A percentile compares a stretch with the other conserved stretches of the same genome.
phyloP scores from a whole-genome alignment of 345 rosid genomes.

The Hibiscus trionum region DNA sequence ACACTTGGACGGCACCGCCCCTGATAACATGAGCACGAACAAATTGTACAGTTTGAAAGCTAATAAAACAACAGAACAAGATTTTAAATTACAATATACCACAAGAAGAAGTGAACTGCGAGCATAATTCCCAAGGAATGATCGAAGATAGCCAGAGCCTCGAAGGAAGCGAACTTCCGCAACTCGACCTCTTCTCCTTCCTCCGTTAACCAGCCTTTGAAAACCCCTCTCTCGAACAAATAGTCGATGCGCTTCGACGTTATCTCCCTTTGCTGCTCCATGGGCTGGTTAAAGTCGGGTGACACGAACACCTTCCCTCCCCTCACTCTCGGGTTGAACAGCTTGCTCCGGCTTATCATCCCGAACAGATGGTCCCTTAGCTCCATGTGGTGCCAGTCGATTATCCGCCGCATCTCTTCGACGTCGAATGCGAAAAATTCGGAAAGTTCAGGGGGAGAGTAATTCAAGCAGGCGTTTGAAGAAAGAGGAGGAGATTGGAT shows the following conservation, averaged over 20 bases:
- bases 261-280: constrained; percentile 90
- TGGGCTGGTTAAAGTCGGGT: constrained; percentile 80
- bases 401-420: constrained; percentile 55
- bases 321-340: constrained; percentile 58
- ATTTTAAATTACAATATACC: constrained; percentile 24
- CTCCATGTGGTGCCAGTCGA: constrained; percentile 60
- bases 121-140: constrained; percentile 62
- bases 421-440: constrained; percentile 45
- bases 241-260: constrained; percentile 61
- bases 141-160: constrained; percentile 51
- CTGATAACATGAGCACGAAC: constrained; percentile 25
- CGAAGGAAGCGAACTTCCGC: constrained; percentile 51
- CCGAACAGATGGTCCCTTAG: constrained; percentile 81
- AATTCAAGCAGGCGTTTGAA: constrained; percentile 45
- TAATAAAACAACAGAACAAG: background rate
- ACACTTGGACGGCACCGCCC: constrained; percentile 79
- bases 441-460: constrained; percentile 60
- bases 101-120: constrained; percentile 82
- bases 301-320: constrained; percentile 66
- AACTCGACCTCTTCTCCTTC: constrained; percentile 49
- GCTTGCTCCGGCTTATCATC: constrained; percentile 51
- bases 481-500: constrained; percentile 12
- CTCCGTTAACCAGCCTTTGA: constrained; percentile 66
- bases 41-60: background rate
- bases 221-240: constrained; percentile 55